Conservation (phyloP, 305 asterid species). For the Fraxinus baroniana region DNA sequence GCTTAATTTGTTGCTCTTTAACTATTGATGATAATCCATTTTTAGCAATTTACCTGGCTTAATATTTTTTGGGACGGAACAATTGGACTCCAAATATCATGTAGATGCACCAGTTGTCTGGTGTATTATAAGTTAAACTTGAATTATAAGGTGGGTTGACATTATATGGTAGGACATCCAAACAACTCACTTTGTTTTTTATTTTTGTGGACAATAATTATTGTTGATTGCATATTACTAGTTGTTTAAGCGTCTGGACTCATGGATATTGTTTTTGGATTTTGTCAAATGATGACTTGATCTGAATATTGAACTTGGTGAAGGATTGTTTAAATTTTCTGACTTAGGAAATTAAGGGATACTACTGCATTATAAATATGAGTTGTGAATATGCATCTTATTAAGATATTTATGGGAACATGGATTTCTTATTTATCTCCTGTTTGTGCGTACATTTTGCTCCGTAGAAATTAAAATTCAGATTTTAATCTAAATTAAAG, state of each 20-base stretch:
- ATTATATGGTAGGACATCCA: slow-evolving; percentile 16
- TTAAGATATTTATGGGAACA: neutral
- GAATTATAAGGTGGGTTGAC: neutral
- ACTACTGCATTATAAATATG: neutral
- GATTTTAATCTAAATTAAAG: too few species aligned
- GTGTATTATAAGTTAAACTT: slow-evolving; percentile 3
- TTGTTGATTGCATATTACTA: slow-evolving; percentile 10
- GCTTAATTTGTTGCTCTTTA: neutral
- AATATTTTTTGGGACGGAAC: neutral
- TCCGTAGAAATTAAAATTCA: neutral
- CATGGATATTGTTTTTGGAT: neutral
- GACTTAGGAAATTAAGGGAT: neutral
- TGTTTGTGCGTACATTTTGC: slow-evolving; percentile 7
- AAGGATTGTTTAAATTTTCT: neutral
- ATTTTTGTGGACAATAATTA: neutral
- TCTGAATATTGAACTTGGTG: slow-evolving; percentile 8
- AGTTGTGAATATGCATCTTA: slow-evolving; percentile 3
- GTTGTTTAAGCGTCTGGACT: slow-evolving; percentile 1
- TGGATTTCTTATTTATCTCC: slow-evolving; percentile 10
- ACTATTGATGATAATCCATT: neutral
- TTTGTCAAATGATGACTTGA: slow-evolving; percentile 8
- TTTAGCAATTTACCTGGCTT: neutral
- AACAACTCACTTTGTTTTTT: slow-evolving; percentile 9
- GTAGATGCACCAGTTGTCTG: slow-evolving; percentile 1
- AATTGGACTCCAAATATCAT: slow-evolving; percentile 5